phyloP scores from a whole-genome alignment of 176 grass and related monocot species.

The Ensete ventricosum region DNA sequence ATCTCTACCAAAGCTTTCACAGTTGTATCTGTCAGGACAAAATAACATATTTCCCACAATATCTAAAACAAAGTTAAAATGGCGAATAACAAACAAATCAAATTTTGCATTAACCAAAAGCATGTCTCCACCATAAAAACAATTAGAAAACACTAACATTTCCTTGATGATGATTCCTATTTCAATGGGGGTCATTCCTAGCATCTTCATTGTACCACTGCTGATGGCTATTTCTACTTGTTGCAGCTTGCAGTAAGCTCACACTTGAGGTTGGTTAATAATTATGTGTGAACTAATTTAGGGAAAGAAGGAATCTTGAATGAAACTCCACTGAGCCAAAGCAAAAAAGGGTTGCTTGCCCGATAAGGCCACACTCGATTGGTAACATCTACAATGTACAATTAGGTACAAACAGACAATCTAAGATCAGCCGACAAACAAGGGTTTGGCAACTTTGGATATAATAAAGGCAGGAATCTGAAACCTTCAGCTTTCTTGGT shows the following conservation, averaged over 20 bases:
- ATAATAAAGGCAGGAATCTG: background rate
- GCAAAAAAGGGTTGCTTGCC: background rate
- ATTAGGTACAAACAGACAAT: background rate
- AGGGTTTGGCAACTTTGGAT: background rate
- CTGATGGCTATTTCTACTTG: background rate
- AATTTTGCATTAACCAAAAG: background rate
- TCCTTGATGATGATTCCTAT: background rate
- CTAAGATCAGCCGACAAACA: background rate
- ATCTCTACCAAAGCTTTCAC: too few species aligned
- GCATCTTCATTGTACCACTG: background rate
- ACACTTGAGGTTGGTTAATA: background rate
- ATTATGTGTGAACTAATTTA: background rate
- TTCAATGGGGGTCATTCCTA: too few species aligned
- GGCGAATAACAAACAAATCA: background rate
- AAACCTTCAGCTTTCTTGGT: background rate
- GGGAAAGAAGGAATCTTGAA: background rate
- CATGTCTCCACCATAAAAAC: background rate
- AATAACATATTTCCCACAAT: too few species aligned
- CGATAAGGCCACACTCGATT: background rate
- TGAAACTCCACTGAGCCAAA: background rate
- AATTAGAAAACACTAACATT: background rate
- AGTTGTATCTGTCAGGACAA: too few species aligned
- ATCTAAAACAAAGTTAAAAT: too few species aligned
- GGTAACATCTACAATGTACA: background rate
- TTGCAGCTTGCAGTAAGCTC: background rate